Evolutionary conservation across 306 rosid genomes (phyloP).

Genomic region (Cyamopsis tetragonoloba): DNA sequence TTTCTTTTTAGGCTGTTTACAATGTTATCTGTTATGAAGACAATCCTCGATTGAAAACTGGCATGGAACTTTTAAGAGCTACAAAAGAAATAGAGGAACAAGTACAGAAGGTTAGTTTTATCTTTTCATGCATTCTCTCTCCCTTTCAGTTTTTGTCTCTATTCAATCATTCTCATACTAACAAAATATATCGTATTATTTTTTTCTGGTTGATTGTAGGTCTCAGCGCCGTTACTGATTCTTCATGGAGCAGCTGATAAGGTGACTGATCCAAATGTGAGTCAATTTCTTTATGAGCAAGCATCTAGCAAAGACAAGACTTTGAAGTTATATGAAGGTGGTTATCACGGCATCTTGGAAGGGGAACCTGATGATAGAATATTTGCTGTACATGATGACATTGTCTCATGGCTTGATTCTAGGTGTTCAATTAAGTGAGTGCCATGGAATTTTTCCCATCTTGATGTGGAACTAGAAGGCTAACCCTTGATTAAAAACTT

Average conservation of each 20-base stretch:
- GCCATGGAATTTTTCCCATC: not conserved
- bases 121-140: not conserved
- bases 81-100: slow-evolving; percentile 64
- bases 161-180: not conserved
- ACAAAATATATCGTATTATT: not conserved
- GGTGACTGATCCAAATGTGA: slow-evolving; percentile 79
- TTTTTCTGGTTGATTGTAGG: slow-evolving; percentile 40
- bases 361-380: slow-evolving; percentile 87
- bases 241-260: slow-evolving; percentile 85
- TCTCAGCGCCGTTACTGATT: slow-evolving; percentile 67
- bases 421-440: slow-evolving; percentile 31
- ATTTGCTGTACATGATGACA: slow-evolving; percentile 52
- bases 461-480: too few relatives aligned
- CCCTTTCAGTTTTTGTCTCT: not conserved
- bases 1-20: slow-evolving; percentile 57
- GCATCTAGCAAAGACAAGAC: slow-evolving; percentile 73
- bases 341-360: slow-evolving; percentile 76
- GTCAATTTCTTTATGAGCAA: slow-evolving; percentile 69
- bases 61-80: slow-evolving; percentile 60
- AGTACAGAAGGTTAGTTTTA: slow-evolving; percentile 52
- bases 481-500: too few relatives aligned
- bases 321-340: slow-evolving; percentile 55
- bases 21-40: slow-evolving; percentile 69
- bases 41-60: slow-evolving; percentile 61
- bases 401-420: slow-evolving; percentile 65